These are phyloP conservation scores for Zangia roseola DNA, from an alignment of 768 basidiomycete genomes.

Conservation along the genomic window DNA sequence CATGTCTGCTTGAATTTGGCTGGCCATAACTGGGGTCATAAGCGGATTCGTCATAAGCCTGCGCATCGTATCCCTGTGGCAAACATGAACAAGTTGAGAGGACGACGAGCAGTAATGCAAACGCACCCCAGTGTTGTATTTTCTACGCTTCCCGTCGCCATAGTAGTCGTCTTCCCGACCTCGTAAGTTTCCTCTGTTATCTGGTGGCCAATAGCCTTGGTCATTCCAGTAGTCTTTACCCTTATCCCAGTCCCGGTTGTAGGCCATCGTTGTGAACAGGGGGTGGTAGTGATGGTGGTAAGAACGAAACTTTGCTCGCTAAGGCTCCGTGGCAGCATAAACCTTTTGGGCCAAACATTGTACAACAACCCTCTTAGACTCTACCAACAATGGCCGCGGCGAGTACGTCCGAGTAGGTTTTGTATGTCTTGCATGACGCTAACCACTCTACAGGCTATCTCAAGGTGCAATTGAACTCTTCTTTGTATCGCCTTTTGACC, in stretches of 20 bases:
- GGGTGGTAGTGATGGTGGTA: constrained; percentile 21
- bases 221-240: constrained; percentile 66
- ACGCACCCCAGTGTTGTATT: constrained; percentile 74
- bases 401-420: constrained; percentile 39
- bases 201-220: constrained; percentile 39
- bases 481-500: not conserved
- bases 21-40: constrained; percentile 35
- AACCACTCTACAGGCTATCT: constrained; percentile 46
- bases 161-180: constrained; percentile 68
- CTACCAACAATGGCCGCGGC: constrained; percentile 62
- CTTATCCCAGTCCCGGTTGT: constrained; percentile 86
- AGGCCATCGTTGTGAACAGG: constrained; percentile 48
- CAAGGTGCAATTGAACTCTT: constrained; percentile 41
- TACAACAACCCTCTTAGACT: constrained; percentile 28
- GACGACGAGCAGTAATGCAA: not conserved
- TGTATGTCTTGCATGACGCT: constrained; percentile 5
- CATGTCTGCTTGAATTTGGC: constrained; percentile 29
- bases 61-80: constrained; percentile 51
- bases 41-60: constrained; percentile 47
- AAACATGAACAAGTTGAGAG: constrained; percentile 7
- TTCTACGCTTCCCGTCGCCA: constrained; percentile 74
- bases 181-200: constrained; percentile 41
- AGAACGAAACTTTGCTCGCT: constrained; percentile 14
- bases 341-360: constrained; percentile 25
- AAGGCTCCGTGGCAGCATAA: not conserved